These are phyloP conservation scores for Blastocystis sp. DNA, from an alignment of 352 stramenopile species.

Conservation along the genomic window DNA sequence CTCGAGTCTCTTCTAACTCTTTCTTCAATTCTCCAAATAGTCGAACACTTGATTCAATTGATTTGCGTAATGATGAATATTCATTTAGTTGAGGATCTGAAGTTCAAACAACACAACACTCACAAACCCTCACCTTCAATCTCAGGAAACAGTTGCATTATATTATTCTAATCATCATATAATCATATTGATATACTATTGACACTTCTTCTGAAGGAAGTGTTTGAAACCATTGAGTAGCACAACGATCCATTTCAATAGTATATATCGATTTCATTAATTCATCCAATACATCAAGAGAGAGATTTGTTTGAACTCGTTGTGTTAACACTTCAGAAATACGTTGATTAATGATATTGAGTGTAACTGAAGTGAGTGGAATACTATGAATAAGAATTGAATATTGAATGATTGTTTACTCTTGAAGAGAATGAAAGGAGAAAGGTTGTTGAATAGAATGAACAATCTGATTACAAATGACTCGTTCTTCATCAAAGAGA, in stretches of 20 bases:
- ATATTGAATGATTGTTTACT: neutral
- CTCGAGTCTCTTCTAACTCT: neutral
- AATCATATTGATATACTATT: neutral
- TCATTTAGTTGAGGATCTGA: neutral
- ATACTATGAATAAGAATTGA: neutral
- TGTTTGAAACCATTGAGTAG: neutral
- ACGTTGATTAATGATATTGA: neutral
- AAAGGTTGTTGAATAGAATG: neutral
- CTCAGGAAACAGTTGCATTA: neutral
- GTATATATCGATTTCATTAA: neutral
- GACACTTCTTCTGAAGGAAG: neutral
- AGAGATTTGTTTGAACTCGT: neutral
- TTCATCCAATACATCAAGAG: neutral
- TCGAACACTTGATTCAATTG: neutral
- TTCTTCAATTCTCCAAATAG: neutral
- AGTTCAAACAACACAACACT: too few relatives aligned
- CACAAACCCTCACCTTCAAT: neutral
- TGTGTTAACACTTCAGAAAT: neutral
- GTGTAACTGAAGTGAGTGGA: neutral
- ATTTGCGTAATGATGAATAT: neutral
- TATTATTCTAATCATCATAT: neutral
- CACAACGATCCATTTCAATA: neutral
- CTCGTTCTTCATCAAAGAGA: neutral
- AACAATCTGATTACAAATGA: neutral
- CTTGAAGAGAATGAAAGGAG: neutral